phyloP scores from a whole-genome alignment of 2,329 filamentous ascomycete genomes.

The Phaeoacremonium minimum region DNA sequence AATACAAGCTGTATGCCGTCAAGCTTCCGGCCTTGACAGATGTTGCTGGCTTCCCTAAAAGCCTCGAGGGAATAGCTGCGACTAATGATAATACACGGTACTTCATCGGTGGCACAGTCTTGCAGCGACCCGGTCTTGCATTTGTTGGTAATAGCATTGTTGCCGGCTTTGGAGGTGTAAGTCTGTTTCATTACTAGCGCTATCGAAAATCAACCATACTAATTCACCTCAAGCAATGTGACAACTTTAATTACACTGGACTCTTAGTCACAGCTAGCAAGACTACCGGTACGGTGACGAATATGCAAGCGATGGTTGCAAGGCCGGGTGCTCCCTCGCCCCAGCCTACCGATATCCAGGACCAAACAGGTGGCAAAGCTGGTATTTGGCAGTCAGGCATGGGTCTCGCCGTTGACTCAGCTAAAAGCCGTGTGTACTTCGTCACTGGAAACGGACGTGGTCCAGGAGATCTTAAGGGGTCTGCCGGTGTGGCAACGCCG shows the following conservation, averaged over 20 bases:
- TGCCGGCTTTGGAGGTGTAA: slow-evolving; percentile 49
- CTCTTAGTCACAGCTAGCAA: slow-evolving; percentile 46
- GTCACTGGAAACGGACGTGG: slow-evolving; percentile 11
- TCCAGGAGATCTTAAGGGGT: slow-evolving; percentile 8
- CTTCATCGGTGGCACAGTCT: slow-evolving; percentile 46
- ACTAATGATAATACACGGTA: slow-evolving; percentile 42
- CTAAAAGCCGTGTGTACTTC: slow-evolving; percentile 9
- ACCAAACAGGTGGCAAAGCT: slow-evolving; percentile 7
- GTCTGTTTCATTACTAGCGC: no score
- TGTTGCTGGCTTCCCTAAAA: slow-evolving; percentile 33
- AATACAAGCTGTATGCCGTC: slow-evolving; percentile 12
- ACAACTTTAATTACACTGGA: slow-evolving; percentile 52
- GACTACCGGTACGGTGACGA: slow-evolving; percentile 20
- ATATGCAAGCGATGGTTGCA: slow-evolving; percentile 10
- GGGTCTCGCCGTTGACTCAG: slow-evolving; percentile 5
- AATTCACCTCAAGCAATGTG: no score
- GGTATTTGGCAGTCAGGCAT: slow-evolving; percentile 11
- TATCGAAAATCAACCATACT: no score
- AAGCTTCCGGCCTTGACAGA: slow-evolving; percentile 8
- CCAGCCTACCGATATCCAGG: slow-evolving; percentile 6
- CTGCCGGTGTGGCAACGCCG: slow-evolving; percentile 2
- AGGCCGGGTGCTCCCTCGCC: slow-evolving; percentile 9
- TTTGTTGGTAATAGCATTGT: slow-evolving; percentile 42
- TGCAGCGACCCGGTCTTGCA: slow-evolving; percentile 45
- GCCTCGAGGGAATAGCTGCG: slow-evolving; percentile 39